These are phyloP conservation scores for Termitomyces sp. DNA, from an alignment of 768 basidiomycete genomes.

Conservation along the genomic window DNA sequence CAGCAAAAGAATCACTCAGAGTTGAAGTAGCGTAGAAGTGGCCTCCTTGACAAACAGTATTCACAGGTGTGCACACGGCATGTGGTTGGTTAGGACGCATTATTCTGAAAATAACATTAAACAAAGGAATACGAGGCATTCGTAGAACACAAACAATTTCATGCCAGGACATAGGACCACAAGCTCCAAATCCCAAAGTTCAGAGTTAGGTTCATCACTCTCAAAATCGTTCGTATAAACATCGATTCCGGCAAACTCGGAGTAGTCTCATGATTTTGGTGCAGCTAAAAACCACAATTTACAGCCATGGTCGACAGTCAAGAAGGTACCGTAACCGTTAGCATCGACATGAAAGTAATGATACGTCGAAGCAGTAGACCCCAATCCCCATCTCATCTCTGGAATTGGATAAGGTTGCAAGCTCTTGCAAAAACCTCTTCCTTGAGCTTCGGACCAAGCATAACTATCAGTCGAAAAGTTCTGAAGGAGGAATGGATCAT, in stretches of 20 bases:
- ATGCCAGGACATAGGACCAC: too few species aligned
- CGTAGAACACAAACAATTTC: too few species aligned
- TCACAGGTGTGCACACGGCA: conserved; percentile 7
- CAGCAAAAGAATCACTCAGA: conserved; percentile 12
- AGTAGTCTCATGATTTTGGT: too few species aligned
- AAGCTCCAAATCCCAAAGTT: too few species aligned
- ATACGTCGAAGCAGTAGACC: conserved; percentile 5
- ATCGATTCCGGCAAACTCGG: too few species aligned
- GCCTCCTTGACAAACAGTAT: conserved; percentile 18
- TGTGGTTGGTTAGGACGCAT: conserved; percentile 18
- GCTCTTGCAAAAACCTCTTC: background rate
- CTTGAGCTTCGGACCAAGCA: background rate
- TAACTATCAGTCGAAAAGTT: background rate
- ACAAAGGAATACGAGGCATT: too few species aligned
- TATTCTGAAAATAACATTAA: background rate
- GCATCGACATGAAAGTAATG: conserved; percentile 16
- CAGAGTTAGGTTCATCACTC: too few species aligned
- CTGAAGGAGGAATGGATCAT: background rate
- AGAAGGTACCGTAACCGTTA: conserved; percentile 12
- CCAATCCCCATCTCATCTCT: conserved; percentile 17
- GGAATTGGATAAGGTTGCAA: background rate
- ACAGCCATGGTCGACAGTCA: background rate
- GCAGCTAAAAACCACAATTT: conserved; percentile 19
- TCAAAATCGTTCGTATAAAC: too few species aligned
- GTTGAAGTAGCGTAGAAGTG: conserved; percentile 17